Evolutionary conservation across 306 rosid species (phyloP), one percentile per base, ranked within the genome.

Genomic region (Medicago lupulina): DNA sequence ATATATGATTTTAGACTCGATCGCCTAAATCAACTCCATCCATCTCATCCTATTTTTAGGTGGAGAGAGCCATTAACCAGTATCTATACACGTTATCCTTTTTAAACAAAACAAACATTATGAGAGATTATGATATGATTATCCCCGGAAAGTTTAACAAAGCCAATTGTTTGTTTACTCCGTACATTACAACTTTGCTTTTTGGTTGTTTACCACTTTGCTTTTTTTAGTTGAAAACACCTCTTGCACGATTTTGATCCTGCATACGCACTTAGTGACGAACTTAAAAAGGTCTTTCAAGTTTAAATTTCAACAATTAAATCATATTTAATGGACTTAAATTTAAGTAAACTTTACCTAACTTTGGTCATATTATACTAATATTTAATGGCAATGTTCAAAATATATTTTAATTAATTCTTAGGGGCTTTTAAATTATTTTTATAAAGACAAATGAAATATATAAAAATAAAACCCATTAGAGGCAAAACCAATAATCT

Each of bases 131-230:
- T 67, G 53, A 46, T 71, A 79, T 83, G 54, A 76, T 72, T 83
- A 64, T 70, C 64, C 81, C 83, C 77, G 47, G 79, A 82, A 87
- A 83, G 84, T 80, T 82, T 75, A 79, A 53, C 18, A 60, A 79
- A 60, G 40, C 66, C 43, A 63, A 60, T 60, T 47, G 75, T 67
- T 60, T 47, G 75, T 67, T 76, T 66, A 13, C 70, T 18, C 25
- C 25, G 10, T 19, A 55, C 15, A 18, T 4, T 55, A 55, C 31
- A 17, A 70, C 77, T 76, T 58, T 58, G 38, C 63, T 57, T 57
- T 57, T 21, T 10, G 63, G 8, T 60, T 40, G 71, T 67, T 76
- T 60, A n/a, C 76, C 66, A 23, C 64, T 58, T 58, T 58, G 39
- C 65, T 28, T 73, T 73, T 23, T 53, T 14, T 53, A 17, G 64